Percentiles rank a stretch among this genome's conserved stretches.
phyloP scores from a whole-genome alignment of 371 early-diverging fungal species.

The Mortierella sp. region DNA sequence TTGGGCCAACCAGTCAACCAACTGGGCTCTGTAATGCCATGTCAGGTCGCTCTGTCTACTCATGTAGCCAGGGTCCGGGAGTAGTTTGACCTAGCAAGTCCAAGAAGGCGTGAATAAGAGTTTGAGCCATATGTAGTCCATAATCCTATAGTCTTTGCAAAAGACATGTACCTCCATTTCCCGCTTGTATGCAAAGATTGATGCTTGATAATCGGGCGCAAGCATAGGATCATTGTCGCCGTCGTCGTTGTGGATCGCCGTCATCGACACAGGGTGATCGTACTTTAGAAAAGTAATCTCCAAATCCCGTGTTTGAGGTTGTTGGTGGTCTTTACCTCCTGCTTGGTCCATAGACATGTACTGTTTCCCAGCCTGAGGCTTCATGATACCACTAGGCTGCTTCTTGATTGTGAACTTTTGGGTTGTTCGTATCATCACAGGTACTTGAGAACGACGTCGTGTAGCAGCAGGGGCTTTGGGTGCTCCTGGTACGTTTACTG shows the following conservation, averaged over 20 bases:
- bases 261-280: too few species aligned
- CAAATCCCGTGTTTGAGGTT: too few species aligned
- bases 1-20: slow-evolving; percentile 83
- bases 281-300: too few species aligned
- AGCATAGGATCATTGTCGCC: slow-evolving; percentile 28
- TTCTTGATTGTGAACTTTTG: slow-evolving; percentile 2
- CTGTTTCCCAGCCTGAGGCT: too few species aligned
- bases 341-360: too few species aligned
- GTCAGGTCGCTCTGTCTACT: slow-evolving; percentile 76
- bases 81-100: slow-evolving; percentile 52
- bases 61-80: slow-evolving; percentile 84
- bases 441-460: slow-evolving; percentile 4
- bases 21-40: slow-evolving; percentile 84
- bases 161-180: slow-evolving; percentile 72
- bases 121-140: too few species aligned
- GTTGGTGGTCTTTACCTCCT: too few species aligned
- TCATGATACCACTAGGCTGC: too few species aligned
- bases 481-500: slow-evolving; percentile 4
- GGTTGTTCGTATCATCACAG: slow-evolving; percentile 1
- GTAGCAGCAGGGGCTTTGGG: slow-evolving; percentile 17
- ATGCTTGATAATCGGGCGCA: slow-evolving; percentile 79
- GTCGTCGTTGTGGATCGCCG: neutral
- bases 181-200: slow-evolving; percentile 80
- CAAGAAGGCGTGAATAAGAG: slow-evolving; percentile 4
- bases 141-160: too few species aligned